Conservation (phyloP, 2,329 filamentous ascomycete genomes). For the Claviceps spartinae region DNA sequence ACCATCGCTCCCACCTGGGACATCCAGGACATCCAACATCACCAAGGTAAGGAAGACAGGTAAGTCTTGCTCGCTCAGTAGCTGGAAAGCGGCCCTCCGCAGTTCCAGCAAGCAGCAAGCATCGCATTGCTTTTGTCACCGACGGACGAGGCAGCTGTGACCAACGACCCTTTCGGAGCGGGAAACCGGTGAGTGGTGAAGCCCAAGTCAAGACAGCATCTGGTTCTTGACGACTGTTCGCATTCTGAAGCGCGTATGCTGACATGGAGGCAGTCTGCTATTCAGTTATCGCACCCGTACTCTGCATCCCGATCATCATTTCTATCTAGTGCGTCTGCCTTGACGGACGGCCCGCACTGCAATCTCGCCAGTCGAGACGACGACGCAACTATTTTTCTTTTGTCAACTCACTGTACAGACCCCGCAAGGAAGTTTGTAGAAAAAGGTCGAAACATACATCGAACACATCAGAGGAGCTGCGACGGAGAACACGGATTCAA, state of each 20-base stretch:
- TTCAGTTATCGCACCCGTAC: neutral
- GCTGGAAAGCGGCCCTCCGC: conserved; percentile 3
- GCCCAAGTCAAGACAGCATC: neutral
- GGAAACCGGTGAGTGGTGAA: conserved; percentile 3
- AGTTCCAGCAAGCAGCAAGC: conserved; percentile 3
- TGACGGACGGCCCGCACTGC: neutral
- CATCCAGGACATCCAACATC: conserved; percentile 5
- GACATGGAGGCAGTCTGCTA: neutral
- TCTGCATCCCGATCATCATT: neutral
- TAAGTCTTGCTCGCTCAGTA: conserved; percentile 7
- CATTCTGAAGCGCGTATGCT: neutral
- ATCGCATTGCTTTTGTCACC: neutral
- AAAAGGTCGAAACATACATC: neutral
- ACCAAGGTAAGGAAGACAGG: conserved; percentile 8
- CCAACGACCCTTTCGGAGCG: neutral
- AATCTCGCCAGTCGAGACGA: neutral
- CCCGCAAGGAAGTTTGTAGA: neutral
- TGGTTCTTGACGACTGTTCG: neutral
- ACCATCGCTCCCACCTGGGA: conserved; percentile 2
- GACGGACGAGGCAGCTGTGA: neutral
- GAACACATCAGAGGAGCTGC: neutral
- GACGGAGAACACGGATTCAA: neutral
- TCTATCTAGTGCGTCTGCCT: neutral
- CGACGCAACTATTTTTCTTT: conserved; percentile 3
- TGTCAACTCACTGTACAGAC: neutral